Percentiles rank a stretch among this genome's conserved stretches.
phyloP scores from a whole-genome alignment of 441 rosid genomes.

The Gossypium trilobum region DNA sequence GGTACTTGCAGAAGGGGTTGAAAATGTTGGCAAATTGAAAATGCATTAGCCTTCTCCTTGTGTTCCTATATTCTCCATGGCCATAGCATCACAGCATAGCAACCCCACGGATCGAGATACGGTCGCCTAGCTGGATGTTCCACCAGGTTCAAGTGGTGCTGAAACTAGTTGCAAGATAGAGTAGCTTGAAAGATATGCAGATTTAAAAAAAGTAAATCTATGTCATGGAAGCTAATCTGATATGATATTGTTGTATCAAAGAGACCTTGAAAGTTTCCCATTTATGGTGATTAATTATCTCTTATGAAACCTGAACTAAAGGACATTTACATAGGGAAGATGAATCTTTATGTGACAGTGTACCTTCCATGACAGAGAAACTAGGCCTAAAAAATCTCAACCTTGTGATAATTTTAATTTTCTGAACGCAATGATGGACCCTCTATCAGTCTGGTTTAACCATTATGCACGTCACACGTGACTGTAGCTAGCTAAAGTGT shows the following conservation, averaged over 20 bases:
- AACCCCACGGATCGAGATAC: neutral
- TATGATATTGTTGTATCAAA: neutral
- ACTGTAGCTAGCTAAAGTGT: neutral
- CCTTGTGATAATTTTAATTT: neutral
- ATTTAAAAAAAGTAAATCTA: neutral
- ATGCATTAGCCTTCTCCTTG: neutral
- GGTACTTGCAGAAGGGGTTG: neutral
- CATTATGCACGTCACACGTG: neutral
- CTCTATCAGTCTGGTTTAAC: neutral
- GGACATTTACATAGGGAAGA: neutral
- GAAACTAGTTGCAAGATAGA: neutral
- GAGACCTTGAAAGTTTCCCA: neutral
- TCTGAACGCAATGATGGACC: neutral
- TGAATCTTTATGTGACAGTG: neutral
- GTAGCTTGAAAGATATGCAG: neutral
- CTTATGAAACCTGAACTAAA: neutral
- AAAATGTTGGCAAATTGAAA: neutral
- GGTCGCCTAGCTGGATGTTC: neutral
- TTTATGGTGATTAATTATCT: neutral
- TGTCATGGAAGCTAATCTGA: neutral
- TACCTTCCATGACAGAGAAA: neutral
- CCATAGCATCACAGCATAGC: neutral
- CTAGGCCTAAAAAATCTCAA: neutral
- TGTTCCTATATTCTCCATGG: neutral
- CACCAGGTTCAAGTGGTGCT: neutral